These are phyloP conservation scores for Fusarium floridanum DNA, from an alignment of 2,329 filamentous ascomycete genomes.

Conservation along the genomic window DNA sequence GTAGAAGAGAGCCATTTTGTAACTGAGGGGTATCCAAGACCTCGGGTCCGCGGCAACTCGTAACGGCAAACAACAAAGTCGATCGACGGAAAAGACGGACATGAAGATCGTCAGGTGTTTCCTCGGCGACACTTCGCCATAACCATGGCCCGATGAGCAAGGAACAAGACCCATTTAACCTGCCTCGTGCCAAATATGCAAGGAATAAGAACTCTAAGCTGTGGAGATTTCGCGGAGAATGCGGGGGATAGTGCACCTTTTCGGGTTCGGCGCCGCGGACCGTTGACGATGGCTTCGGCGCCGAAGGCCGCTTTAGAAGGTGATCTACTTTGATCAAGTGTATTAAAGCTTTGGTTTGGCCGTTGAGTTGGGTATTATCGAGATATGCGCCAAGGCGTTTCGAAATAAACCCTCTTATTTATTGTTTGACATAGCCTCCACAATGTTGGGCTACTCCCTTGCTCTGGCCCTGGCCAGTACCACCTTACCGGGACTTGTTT, in stretches of 20 bases:
- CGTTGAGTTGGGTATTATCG: not conserved
- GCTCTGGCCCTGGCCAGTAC: not conserved
- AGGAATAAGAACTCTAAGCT: not conserved
- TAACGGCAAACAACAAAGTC: not conserved
- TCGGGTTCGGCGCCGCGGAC: conserved; percentile 29
- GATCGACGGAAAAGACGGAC: not conserved
- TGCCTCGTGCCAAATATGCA: not conserved
- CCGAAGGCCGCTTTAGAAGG: conserved; percentile 14
- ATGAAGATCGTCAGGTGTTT: not conserved
- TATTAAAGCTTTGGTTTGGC: conserved; percentile 3
- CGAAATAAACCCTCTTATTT: not conserved
- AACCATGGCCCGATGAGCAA: not conserved
- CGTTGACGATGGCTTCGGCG: conserved; percentile 5
- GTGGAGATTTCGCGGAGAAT: not conserved
- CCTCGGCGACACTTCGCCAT: not conserved
- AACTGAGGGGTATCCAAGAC: not conserved
- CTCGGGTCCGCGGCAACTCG: not conserved
- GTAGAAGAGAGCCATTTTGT: not conserved
- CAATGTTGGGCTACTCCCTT: conserved; percentile 13
- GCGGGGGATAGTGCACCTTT: conserved; percentile 16
- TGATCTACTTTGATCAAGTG: not conserved
- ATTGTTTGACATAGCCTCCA: not conserved
- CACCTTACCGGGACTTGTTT: not conserved
- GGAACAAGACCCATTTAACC: not conserved
- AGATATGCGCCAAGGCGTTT: not conserved